phyloP scores from a whole-genome alignment of 2,329 filamentous ascomycete species.

The Beauveria varroae region DNA sequence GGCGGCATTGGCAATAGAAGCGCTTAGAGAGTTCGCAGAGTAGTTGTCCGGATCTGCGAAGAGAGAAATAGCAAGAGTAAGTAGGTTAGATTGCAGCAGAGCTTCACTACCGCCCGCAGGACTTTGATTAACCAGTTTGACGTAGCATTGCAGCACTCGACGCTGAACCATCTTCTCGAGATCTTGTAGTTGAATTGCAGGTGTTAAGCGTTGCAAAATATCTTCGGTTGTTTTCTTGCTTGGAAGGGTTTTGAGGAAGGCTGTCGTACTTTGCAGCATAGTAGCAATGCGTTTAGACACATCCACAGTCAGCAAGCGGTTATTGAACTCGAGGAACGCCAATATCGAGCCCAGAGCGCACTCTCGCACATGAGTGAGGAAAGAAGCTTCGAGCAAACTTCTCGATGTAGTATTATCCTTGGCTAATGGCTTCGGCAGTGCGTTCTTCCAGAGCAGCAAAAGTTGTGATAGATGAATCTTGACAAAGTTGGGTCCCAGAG shows the following conservation, averaged over 20 bases:
- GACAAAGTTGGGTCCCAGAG: constrained; percentile 92
- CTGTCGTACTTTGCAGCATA: constrained; percentile 91
- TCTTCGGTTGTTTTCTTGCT: constrained; percentile 81
- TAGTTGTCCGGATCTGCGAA: constrained; percentile 93
- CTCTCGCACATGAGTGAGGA: constrained; percentile 88
- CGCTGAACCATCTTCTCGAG: constrained; percentile 89
- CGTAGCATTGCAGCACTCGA: constrained; percentile 90
- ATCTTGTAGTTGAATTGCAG: constrained; percentile 81
- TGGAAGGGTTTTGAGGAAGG: constrained; percentile 80
- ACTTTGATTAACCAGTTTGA: constrained; percentile 81
- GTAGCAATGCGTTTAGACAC: constrained; percentile 85
- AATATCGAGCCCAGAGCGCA: constrained; percentile 87
- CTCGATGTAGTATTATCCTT: constrained; percentile 83
- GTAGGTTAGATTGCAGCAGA: constrained; percentile 80
- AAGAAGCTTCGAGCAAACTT: constrained; percentile 81
- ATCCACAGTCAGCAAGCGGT: constrained; percentile 82
- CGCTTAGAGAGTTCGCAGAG: constrained; percentile 74
- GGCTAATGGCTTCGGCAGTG: constrained; percentile 85
- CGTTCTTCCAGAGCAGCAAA: constrained; percentile 93
- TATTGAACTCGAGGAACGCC: constrained; percentile 90
- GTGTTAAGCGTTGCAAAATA: constrained; percentile 71
- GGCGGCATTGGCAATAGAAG: constrained; percentile 83
- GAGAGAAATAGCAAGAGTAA: constrained; percentile 81
- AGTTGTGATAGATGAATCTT: constrained; percentile 96
- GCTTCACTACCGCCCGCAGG: constrained; percentile 79